Evolutionary conservation across 345 rosid species (phyloP), one percentile per base, ranked within the genome.

Genomic region (Salix brachista): DNA sequence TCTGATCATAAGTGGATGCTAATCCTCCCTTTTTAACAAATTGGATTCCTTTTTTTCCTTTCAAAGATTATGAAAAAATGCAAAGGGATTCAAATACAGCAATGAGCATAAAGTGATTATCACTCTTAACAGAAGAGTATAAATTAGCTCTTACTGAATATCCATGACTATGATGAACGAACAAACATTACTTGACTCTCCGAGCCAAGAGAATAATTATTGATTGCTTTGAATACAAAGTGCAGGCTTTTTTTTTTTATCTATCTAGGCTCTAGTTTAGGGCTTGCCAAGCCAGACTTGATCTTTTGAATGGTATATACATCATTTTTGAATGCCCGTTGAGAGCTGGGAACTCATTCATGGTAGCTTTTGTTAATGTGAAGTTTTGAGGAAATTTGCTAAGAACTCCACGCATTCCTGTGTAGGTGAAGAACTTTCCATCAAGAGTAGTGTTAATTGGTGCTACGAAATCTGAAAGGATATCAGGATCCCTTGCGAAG

Each of bases 321-420:
- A 73, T 83, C 86, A 62, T 81, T 86, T 54, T 75, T 82, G 84
- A 83, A 84, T 1, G 84, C 41, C 77, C 74, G 17, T 77, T 67
- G 16, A 71, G 69, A 30, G 78, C 62, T 6, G 80, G 83, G 70
- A 80, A 77, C 37, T 83, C 83, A 1, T 74, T 66, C 77, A 54
- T 26, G 73, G 17, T 80, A 1, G 54, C 79, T 44, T 75, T 71
- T 17, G 71, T 70, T 19, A 5, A 66, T 1, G 26, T 71, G 77
- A 77, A 77, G 28, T 52, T 67, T 6, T 13, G 28, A n/a, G 34
- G 70, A 39, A 32, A 50, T 4, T 21, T 42, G 0, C 9, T 2
- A 9, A 61, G n/a, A 64, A 65, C 60, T 1, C 65, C 64, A 11
- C 66, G 74, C 58, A 79, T 9, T 34, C 74, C 74, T 11, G 69